Conservation (phyloP, 228 moss, liverwort and hornwort genomes). For the Sphagnum fallax region DNA sequence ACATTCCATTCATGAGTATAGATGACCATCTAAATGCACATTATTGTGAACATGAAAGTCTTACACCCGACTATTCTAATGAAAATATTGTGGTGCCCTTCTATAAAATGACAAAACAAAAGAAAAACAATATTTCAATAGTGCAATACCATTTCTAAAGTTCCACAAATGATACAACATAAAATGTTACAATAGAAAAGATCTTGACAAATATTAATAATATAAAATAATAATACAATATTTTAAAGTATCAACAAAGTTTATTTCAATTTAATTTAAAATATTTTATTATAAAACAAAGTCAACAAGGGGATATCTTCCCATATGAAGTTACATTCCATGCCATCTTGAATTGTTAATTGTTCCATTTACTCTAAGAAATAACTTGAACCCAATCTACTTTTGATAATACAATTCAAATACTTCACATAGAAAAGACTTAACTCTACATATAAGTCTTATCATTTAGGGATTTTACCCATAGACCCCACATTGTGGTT, state of each 20-base stretch:
- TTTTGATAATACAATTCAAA: background rate
- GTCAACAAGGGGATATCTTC: constrained; percentile 95
- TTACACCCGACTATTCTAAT: background rate
- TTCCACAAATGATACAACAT: constrained; percentile 91
- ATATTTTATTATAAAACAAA: constrained; percentile 57
- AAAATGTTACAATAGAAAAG: constrained; percentile 96
- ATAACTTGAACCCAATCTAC: constrained; percentile 97
- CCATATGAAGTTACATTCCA: constrained; percentile 93
- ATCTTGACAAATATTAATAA: constrained; percentile 92
- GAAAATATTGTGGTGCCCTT: background rate
- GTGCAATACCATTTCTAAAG: constrained; percentile 72
- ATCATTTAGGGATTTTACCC: too few species aligned
- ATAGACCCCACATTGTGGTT: too few species aligned
- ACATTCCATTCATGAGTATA: background rate
- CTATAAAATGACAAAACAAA: background rate
- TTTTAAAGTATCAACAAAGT: too few species aligned
- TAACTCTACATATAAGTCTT: too few species aligned
- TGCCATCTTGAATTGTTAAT: constrained; percentile 91
- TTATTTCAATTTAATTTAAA: too few species aligned
- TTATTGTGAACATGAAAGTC: background rate
- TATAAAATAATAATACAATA: too few species aligned
- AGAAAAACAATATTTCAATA: background rate
- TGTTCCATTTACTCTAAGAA: constrained; percentile 81
- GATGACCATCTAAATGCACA: background rate
- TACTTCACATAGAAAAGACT: too few species aligned